phyloP scores from a whole-genome alignment of 805 yeast species.

The Wickerhamomyces sydowiorum region DNA sequence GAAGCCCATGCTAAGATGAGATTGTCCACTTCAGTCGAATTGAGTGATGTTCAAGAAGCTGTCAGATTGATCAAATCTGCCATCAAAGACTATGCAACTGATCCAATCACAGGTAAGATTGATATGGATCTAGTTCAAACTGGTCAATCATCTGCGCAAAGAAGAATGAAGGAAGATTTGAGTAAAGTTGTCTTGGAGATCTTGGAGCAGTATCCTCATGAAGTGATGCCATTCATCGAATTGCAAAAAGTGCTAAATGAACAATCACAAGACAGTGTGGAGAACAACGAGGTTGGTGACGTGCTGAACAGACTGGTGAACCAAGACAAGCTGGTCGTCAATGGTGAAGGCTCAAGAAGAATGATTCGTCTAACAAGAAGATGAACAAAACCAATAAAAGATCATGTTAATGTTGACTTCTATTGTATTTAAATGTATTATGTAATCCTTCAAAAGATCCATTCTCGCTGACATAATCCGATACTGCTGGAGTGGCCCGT shows the following conservation, averaged over 20 bases:
- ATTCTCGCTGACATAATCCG: no score
- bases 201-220: slow-evolving; percentile 41
- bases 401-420: no score
- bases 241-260: slow-evolving; percentile 61
- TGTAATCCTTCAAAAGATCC: no score
- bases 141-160: slow-evolving; percentile 85
- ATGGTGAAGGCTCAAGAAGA: slow-evolving; percentile 70
- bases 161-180: slow-evolving; percentile 70
- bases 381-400: no score
- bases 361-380: slow-evolving; percentile 30
- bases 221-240: slow-evolving; percentile 51
- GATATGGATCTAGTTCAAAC: slow-evolving; percentile 98
- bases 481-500: no score
- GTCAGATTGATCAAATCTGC: slow-evolving; percentile 91
- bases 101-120: slow-evolving; percentile 92
- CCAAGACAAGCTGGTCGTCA: slow-evolving; percentile 62
- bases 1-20: slow-evolving; percentile 99
- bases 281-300: slow-evolving; percentile 64
- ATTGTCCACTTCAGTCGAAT: slow-evolving; percentile 61
- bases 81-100: slow-evolving; percentile 96
- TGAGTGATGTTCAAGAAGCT: slow-evolving; percentile 86
- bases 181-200: slow-evolving; percentile 52
- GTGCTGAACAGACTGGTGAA: slow-evolving; percentile 61
- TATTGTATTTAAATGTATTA: no score
- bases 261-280: slow-evolving; percentile 56